Evolutionary conservation across 768 basidiomycete species (phyloP).

Genomic region (Galerina marginata): DNA sequence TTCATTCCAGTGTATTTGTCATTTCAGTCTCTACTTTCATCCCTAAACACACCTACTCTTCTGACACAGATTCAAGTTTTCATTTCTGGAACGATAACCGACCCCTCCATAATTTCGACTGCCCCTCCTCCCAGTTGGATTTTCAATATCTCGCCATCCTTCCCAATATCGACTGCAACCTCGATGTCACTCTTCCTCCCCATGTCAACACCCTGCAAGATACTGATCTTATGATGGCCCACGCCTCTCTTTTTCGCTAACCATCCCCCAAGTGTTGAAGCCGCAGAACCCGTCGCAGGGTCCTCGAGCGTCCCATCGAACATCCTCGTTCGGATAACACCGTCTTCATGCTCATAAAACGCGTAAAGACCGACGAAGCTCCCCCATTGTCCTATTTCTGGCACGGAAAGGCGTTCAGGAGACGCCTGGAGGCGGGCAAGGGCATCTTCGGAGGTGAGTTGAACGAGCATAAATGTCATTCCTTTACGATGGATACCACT

Average conservation of each 20-base stretch:
- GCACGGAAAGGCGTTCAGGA: constrained; percentile 28
- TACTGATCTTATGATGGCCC: constrained; percentile 39
- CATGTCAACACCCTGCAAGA: constrained; percentile 53
- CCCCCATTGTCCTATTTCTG: constrained; percentile 44
- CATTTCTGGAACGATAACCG: background rate
- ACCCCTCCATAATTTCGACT: constrained; percentile 47
- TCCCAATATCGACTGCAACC: constrained; percentile 40
- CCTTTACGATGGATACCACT: constrained; percentile 51
- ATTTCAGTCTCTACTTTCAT: too few species aligned
- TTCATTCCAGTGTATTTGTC: too few species aligned
- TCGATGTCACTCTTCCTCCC: constrained; percentile 48
- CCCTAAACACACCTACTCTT: too few species aligned
- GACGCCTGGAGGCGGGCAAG: constrained; percentile 36
- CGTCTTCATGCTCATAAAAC: constrained; percentile 39
- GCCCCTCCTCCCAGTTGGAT: constrained; percentile 45
- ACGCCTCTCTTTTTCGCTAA: constrained; percentile 40
- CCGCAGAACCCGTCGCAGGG: constrained; percentile 53
- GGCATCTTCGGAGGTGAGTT: constrained; percentile 43
- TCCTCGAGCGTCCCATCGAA: constrained; percentile 42
- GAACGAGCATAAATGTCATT: constrained; percentile 48
- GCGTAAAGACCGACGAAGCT: constrained; percentile 43
- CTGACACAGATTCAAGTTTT: too few species aligned
- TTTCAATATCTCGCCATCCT: constrained; percentile 30
- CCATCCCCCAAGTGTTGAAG: constrained; percentile 47
- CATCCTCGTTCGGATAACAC: constrained; percentile 45